These are phyloP conservation scores for Tothia fuscella DNA, from an alignment of 2,329 filamentous ascomycete species.

Conservation along the genomic window DNA sequence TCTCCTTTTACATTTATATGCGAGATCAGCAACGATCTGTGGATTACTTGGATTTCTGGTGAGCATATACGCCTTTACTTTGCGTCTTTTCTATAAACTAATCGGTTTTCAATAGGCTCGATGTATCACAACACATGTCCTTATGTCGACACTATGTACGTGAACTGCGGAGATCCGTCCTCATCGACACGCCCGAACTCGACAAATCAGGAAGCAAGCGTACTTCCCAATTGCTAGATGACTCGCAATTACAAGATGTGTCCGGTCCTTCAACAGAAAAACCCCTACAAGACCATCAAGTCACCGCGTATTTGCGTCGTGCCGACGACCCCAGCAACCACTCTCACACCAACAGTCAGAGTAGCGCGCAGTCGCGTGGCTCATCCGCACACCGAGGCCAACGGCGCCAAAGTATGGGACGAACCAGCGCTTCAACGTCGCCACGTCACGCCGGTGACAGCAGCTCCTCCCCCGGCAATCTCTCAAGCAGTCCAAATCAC, in stretches of 20 bases:
- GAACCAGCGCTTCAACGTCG: conserved; percentile 40
- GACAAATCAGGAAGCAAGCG: conserved; percentile 72
- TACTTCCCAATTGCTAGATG: conserved; percentile 65
- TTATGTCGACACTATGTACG: conserved; percentile 94
- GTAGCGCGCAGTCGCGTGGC: conserved; percentile 32
- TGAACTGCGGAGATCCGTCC: conserved; percentile 82
- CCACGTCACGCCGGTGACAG: conserved; percentile 34
- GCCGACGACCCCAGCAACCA: conserved; percentile 37
- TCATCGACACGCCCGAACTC: conserved; percentile 83
- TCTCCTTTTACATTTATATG: conserved; percentile 99
- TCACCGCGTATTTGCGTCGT: conserved; percentile 75
- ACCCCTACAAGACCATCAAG: conserved; percentile 72
- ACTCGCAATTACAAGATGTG: conserved; percentile 49
- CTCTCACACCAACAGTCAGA: conserved; percentile 36
- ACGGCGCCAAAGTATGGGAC: not conserved
- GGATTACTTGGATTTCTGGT: conserved; percentile 98
- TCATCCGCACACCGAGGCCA: not conserved
- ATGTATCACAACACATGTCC: conserved; percentile 98
- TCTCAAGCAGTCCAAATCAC: conserved; percentile 45
- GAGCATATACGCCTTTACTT: conserved; percentile 20
- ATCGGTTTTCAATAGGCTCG: conserved; percentile 54
- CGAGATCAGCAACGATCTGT: conserved; percentile 95
- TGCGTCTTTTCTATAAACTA: not conserved
- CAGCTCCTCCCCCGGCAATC: conserved; percentile 34
- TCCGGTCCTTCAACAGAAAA: conserved; percentile 44